phyloP scores from a whole-genome alignment of 768 basidiomycete genomes.

The Mrakia gelida region DNA sequence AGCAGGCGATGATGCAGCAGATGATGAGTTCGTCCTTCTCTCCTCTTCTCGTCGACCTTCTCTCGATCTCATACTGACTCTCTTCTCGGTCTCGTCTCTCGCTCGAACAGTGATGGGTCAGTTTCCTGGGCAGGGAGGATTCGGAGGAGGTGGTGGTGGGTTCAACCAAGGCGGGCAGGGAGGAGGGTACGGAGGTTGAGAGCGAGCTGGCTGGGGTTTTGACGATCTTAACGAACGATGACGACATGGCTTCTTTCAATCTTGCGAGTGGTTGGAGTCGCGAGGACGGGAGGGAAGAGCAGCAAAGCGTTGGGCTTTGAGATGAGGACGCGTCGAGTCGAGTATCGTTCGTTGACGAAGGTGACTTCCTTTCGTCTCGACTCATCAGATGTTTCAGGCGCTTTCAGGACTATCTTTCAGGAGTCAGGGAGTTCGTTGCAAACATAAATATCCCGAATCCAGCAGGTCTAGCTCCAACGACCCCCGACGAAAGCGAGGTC shows the following conservation, averaged over 20 bases:
- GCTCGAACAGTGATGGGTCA: background rate
- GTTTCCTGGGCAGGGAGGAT: background rate
- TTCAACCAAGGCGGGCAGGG: background rate
- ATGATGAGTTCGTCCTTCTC: background rate
- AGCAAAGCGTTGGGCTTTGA: no score
- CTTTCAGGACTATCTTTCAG: no score
- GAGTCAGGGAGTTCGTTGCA: no score
- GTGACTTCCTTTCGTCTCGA: no score
- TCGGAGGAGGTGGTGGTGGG: background rate
- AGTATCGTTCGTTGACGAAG: no score
- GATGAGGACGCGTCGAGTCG: no score
- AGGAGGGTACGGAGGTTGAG: constrained; percentile 2
- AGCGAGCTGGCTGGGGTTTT: background rate
- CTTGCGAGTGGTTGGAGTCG: no score
- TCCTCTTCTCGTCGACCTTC: background rate
- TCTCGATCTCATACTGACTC: background rate
- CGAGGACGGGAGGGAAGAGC: no score
- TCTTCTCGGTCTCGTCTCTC: background rate
- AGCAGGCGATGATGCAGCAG: constrained; percentile 14
- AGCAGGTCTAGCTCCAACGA: no score
- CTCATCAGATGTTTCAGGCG: no score
- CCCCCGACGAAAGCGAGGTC: no score
- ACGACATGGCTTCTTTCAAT: background rate
- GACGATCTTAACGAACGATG: constrained; percentile 2
- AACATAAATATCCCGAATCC: no score